Conservation (phyloP, 768 basidiomycete species). For the Auricularia sp. region DNA sequence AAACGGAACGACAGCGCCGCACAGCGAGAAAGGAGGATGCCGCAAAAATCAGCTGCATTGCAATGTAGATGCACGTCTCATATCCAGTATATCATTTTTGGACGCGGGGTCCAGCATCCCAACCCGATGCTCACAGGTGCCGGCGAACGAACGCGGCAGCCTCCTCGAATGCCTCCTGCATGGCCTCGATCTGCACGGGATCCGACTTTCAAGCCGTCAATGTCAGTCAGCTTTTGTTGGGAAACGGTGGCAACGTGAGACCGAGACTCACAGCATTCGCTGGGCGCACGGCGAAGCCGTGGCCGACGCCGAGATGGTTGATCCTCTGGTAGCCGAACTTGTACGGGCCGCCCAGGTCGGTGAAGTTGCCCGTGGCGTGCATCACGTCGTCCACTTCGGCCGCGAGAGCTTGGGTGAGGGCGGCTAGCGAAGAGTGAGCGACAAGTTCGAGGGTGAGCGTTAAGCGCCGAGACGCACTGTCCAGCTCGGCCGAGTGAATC, state of each 20-base stretch:
- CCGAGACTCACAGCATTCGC: background rate
- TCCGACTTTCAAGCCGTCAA: background rate
- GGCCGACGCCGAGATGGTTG: background rate
- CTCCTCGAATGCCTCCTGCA: background rate
- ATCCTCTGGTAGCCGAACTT: background rate
- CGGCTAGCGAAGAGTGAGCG: background rate
- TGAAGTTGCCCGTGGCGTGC: background rate
- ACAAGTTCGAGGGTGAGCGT: background rate
- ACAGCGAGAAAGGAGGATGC: too few relatives aligned
- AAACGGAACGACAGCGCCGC: too few relatives aligned
- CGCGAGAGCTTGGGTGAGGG: background rate
- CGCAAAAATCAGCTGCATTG: too few relatives aligned
- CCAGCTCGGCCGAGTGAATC: constrained; percentile 1
- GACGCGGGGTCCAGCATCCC: too few relatives aligned
- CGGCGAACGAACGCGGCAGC: background rate
- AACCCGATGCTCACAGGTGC: background rate
- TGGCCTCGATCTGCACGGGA: background rate
- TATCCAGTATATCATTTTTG: too few relatives aligned
- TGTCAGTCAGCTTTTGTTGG: too few relatives aligned
- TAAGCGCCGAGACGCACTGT: background rate
- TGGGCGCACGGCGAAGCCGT: background rate
- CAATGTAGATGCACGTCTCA: too few relatives aligned
- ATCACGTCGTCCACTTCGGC: background rate
- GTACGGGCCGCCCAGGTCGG: background rate
- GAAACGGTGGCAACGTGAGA: background rate